Percentiles rank a stretch among this genome's conserved stretches.
Conservation (phyloP, 139 green algal genomes). For the Picochlorum sp. region DNA sequence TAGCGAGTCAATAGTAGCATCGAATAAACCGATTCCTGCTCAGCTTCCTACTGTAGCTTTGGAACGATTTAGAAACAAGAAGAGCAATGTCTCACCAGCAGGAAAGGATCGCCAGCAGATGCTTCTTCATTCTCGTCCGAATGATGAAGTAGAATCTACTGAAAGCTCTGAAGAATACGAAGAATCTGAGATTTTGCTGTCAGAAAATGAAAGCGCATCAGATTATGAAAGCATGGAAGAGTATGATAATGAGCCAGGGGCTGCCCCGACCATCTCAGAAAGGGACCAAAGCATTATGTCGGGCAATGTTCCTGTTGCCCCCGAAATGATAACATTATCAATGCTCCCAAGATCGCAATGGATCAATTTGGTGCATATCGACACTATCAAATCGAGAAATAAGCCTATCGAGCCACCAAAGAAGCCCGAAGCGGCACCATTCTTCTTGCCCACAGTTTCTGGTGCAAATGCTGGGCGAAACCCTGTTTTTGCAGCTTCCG, state of each 20-base stretch:
- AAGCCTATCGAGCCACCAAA: constrained; percentile 75
- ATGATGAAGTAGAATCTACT: no score
- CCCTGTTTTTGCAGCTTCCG: constrained; percentile 39
- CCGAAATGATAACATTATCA: constrained; percentile 71
- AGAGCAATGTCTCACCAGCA: neutral
- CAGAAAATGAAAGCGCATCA: no score
- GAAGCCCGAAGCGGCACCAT: constrained; percentile 89
- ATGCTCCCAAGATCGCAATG: constrained; percentile 83
- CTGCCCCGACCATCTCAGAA: neutral
- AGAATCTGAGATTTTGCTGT: no score
- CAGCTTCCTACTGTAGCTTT: constrained; percentile 20
- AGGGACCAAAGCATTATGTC: neutral
- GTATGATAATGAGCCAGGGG: no score
- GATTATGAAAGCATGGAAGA: no score
- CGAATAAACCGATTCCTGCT: constrained; percentile 25
- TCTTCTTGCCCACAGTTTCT: constrained; percentile 89
- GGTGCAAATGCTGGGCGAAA: constrained; percentile 16
- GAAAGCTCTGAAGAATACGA: no score
- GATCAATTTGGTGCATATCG: constrained; percentile 76
- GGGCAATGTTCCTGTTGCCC: constrained; percentile 36
- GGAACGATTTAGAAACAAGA: neutral
- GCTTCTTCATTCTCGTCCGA: no score
- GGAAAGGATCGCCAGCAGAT: neutral
- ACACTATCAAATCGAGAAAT: constrained; percentile 85
- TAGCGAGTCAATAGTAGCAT: constrained; percentile 20